Evolutionary conservation across 2,329 filamentous ascomycete species (phyloP).

Genomic region (Pestalotiopsis sp.): DNA sequence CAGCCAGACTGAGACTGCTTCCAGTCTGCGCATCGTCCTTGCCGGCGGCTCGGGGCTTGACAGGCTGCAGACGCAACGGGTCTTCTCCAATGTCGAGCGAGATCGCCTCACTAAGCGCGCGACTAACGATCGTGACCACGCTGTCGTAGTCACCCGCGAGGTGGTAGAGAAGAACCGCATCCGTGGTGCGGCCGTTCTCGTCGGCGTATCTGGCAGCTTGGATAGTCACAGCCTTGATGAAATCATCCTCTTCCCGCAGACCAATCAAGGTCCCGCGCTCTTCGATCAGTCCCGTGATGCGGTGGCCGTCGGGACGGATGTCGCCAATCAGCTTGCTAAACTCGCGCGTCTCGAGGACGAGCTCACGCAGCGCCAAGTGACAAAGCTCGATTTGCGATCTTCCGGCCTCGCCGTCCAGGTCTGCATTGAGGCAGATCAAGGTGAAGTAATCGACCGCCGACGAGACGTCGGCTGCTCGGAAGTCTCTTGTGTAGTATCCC

Average conservation of each 20-base stretch:
- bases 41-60: slow-evolving; percentile 68
- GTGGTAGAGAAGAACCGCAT: slow-evolving; percentile 93
- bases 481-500: slow-evolving; percentile 94
- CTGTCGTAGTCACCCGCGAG: slow-evolving; percentile 93
- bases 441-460: slow-evolving; percentile 92
- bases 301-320: slow-evolving; percentile 81
- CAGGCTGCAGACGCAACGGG: slow-evolving; percentile 74
- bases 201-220: slow-evolving; percentile 92
- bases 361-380: slow-evolving; percentile 89
- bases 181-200: slow-evolving; percentile 89
- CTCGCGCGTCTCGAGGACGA: slow-evolving; percentile 94
- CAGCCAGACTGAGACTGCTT: slow-evolving; percentile 62
- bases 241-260: slow-evolving; percentile 77
- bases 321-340: slow-evolving; percentile 94
- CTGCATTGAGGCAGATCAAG: slow-evolving; percentile 88
- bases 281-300: slow-evolving; percentile 86
- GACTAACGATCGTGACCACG: slow-evolving; percentile 88
- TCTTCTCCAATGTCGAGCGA: slow-evolving; percentile 84
- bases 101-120: slow-evolving; percentile 86
- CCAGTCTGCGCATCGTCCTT: slow-evolving; percentile 43
- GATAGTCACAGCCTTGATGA: slow-evolving; percentile 88
- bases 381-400: slow-evolving; percentile 80
- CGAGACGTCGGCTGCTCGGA: slow-evolving; percentile 85
- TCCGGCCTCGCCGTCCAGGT: slow-evolving; percentile 74
- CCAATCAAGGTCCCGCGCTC: slow-evolving; percentile 81